Evolutionary conservation across 163 green algal species (phyloP).

Genomic region (Scenedesmus sp.): DNA sequence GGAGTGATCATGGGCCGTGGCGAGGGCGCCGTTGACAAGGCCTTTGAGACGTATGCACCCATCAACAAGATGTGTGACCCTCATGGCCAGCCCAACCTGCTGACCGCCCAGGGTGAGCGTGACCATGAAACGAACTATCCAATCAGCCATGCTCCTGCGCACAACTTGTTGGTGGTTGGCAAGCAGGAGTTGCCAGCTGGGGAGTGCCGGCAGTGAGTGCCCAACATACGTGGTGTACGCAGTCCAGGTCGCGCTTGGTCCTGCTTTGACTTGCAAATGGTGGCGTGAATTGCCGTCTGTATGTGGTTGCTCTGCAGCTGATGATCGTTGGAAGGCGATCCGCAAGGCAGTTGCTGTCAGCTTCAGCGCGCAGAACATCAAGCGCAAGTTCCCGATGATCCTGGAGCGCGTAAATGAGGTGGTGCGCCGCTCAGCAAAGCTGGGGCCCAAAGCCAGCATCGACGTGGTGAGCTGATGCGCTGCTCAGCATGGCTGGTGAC

Average conservation of each 20-base stretch:
- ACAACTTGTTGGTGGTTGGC: too few relatives aligned
- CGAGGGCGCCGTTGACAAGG: conserved; percentile 68
- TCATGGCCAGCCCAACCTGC: conserved; percentile 65
- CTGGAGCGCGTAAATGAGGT: conserved; percentile 47
- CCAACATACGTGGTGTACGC: too few relatives aligned
- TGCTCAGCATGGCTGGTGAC: too few relatives aligned
- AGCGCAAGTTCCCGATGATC: conserved; percentile 69
- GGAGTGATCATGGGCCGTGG: conserved; percentile 65
- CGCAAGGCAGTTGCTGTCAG: conserved; percentile 71
- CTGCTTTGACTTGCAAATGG: too few relatives aligned
- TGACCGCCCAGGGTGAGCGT: conserved; percentile 60
- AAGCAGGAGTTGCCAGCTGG: too few relatives aligned
- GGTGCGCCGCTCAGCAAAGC: neutral
- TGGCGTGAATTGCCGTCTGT: too few relatives aligned
- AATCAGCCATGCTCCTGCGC: too few relatives aligned
- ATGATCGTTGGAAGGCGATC: conserved; percentile 67
- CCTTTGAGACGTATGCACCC: conserved; percentile 55
- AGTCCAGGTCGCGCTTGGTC: too few relatives aligned
- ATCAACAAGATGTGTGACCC: conserved; percentile 66
- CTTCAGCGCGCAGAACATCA: conserved; percentile 73
- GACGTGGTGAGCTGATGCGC: conserved; percentile 57
- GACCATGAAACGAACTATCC: too few relatives aligned
- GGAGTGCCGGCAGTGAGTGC: too few relatives aligned
- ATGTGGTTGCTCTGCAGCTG: conserved; percentile 8
- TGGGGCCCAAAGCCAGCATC: conserved; percentile 55